Conservation (phyloP, 106 monocot genomes). For the Dendrobium catenatum region DNA sequence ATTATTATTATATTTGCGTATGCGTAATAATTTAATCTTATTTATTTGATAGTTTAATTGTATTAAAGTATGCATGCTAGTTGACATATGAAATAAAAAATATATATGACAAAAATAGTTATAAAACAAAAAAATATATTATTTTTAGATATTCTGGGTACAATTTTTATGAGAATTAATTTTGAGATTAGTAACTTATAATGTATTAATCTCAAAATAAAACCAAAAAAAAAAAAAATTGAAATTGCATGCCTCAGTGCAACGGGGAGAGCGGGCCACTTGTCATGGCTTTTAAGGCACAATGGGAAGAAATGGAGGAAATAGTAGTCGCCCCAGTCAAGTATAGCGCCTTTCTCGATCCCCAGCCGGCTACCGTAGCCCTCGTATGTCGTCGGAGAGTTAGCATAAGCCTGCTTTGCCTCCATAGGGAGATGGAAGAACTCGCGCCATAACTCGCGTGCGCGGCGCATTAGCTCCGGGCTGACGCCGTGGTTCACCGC, state of each 20-base stretch:
- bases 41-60: no score
- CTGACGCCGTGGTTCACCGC: slow-evolving; percentile 35
- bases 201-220: no score
- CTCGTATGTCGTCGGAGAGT: slow-evolving; percentile 20
- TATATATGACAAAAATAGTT: no score
- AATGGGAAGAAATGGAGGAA: slow-evolving; percentile 25
- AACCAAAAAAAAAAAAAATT: no score
- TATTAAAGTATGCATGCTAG: no score
- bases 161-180: no score
- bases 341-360: slow-evolving; percentile 15
- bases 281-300: slow-evolving; percentile 9
- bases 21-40: no score
- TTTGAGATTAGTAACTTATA: no score
- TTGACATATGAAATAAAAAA: no score
- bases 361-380: slow-evolving; percentile 44
- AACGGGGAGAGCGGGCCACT: slow-evolving; percentile 25
- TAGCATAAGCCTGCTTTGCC: slow-evolving; percentile 25
- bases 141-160: no score
- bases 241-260: slow-evolving; percentile 10
- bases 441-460: slow-evolving; percentile 18
- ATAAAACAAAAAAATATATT: no score
- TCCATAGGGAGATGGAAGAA: slow-evolving; percentile 32
- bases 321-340: slow-evolving; percentile 47
- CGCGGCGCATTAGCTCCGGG: slow-evolving; percentile 10
- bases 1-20: no score